Evolutionary conservation across 2,329 filamentous ascomycete species (phyloP), one percentile per base, ranked within the genome.

Genomic region (Cucurbitaria berberidis): DNA sequence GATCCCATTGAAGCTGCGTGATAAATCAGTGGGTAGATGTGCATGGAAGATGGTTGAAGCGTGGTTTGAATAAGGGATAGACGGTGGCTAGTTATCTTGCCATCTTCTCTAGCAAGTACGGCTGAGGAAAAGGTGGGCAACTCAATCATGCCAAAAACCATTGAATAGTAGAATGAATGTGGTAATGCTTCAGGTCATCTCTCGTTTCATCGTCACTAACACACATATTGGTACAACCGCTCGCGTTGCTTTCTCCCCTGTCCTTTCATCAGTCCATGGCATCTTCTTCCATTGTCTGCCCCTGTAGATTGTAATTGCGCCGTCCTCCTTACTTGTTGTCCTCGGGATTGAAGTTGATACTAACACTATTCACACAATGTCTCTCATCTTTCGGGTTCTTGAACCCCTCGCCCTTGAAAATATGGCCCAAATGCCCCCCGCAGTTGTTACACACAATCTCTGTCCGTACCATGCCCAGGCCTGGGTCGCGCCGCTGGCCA

Each of bases 361-460:
- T 96, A 47, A 98, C 79, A 69, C 91, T 95, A 74, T 98, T 99
- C 53, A 99, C 95, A 72, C 95, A 99, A 79, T 99, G 95, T 57
- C 95, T 84, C 85, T 99, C 95, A 74, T 99, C 89, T 18, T 93
- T 98, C 5, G 95, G 92, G 19, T 89, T 96, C 8, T 82, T 70
- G 70, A 88, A 93, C 18, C 90, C 89, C 76, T 96, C 91, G 11
- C 91, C 91, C 80, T 95, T 93, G 76, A 96, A 96, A 15, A 96
- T 91, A 80, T 96, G 91, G 22, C 91, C 91, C 55, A 96, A 74
- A 77, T 96, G 91, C 1, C 95, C 95, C 21, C 95, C 96, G 72
- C 95, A 99, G 74, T 96, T 96, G 60, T 86, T 85, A 77, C 95
- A 99, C 8, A 96, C 88, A 68, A 99, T 99, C 81, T 99, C 95